phyloP scores from a whole-genome alignment of 2,329 filamentous ascomycete species.

The Exophiala calicioides region DNA sequence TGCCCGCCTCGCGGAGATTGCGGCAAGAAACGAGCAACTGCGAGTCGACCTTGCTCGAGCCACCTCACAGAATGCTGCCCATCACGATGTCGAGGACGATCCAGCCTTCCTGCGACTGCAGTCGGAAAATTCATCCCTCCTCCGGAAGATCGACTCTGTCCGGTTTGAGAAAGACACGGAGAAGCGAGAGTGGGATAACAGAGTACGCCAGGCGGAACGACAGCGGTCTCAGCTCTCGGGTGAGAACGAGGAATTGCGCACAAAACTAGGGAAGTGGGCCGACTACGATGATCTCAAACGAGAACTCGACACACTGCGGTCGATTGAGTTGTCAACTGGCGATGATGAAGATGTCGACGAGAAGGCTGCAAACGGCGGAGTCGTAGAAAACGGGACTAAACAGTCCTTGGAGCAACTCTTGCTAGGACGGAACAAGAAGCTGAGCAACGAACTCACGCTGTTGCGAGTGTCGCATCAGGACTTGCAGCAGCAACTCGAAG shows the following conservation, averaged over 20 bases:
- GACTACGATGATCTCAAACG: constrained; percentile 97
- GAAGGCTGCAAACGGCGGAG: constrained; percentile 48
- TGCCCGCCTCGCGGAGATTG: constrained; percentile 80
- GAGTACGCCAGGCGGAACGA: constrained; percentile 75
- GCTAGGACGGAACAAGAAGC: constrained; percentile 91
- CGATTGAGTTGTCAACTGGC: constrained; percentile 92
- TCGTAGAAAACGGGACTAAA: constrained; percentile 62
- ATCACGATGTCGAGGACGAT: constrained; percentile 75
- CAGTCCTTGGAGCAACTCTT: constrained; percentile 90
- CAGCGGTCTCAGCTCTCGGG: constrained; percentile 72
- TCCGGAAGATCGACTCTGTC: constrained; percentile 82
- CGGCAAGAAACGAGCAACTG: constrained; percentile 91
- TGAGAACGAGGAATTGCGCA: constrained; percentile 76
- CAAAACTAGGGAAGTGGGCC: constrained; percentile 81
- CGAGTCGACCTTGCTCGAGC: constrained; percentile 87
- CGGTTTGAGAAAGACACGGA: constrained; percentile 81
- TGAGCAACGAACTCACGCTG: constrained; percentile 89
- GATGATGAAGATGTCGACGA: constrained; percentile 66
- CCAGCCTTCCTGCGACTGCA: constrained; percentile 83
- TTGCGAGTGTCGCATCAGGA: constrained; percentile 93
- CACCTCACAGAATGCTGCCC: constrained; percentile 67
- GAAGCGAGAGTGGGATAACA: constrained; percentile 73
- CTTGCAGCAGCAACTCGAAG: constrained; percentile 75
- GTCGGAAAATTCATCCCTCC: constrained; percentile 88
- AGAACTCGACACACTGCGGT: constrained; percentile 87